Evolutionary conservation across 208 protist genomes (phyloP), one percentile per base, ranked within the genome.

Genomic region (Leptomonas seymouri): DNA sequence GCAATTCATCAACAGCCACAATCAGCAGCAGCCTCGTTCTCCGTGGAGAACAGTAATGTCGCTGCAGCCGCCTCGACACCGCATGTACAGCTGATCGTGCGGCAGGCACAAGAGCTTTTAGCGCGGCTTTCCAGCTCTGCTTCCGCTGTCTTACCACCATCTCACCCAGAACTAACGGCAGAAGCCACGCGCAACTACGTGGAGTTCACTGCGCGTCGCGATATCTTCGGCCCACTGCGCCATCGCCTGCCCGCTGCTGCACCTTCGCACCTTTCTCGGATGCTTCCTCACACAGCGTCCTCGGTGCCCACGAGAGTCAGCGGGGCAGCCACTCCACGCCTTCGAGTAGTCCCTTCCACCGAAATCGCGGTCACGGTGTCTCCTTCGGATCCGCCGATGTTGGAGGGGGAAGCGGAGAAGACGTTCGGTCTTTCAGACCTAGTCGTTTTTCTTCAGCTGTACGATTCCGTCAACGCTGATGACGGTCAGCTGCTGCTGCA

Each of bases 401-500:
- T 23, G 12, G 34, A 41, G n/a, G 30, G 23, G 4, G 30, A 42
- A 8, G 20, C 36, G 9, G 53, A 41, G 61, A 8, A 39, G 9
- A 7, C 66, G 2, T 72, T 87, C 41, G 67, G 63, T 1, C 64
- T 95, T 16, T 57, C 71, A 25, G 80, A 93, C 12, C 54, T 90
- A n/a, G 63, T 75, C 14, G 34, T 79, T 20, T 71, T 91, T 39
- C 67, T 93, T 25, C 60, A 83, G 21, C 75, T 95, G 1, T 95
- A 92, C 70, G 71, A 78, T 25, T 31, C 49, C 15, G 64, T 85
- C 11, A 65, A 84, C 16, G 76, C 67, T 14, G 86, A 93, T 31
- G 87, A 95, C 71, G 90, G 90, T 16, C 49, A 34, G 39, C 56
- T 95, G 59, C 67, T 95, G 39, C 67, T 71, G 39, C 85, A 86